Percentiles rank a stretch among this genome's conserved stretches.
These are phyloP conservation scores for Sisymbrium altissimum DNA, from an alignment of 345 rosid genomes.

Conservation along the genomic window DNA sequence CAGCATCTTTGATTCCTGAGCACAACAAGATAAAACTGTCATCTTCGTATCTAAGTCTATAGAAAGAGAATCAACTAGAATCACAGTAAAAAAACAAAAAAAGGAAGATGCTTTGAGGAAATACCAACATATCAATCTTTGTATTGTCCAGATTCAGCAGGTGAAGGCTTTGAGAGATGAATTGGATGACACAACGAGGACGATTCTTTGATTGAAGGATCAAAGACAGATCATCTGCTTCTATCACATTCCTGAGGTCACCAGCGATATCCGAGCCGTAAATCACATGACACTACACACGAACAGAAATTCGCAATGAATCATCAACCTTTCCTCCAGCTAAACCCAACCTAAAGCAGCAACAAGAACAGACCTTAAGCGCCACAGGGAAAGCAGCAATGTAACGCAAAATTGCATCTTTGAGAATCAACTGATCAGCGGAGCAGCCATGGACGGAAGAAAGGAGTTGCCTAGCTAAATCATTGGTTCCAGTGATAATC, in stretches of 20 bases:
- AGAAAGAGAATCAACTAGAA: not conserved
- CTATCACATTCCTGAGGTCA: constrained; percentile 64
- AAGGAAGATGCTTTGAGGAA: too few species aligned
- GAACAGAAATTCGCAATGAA: not conserved
- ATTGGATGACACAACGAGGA: constrained; percentile 73
- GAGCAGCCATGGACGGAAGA: constrained; percentile 42
- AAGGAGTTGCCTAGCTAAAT: constrained; percentile 65
- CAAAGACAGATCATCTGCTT: constrained; percentile 67
- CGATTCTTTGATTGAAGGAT: constrained; percentile 72
- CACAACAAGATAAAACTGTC: not conserved
- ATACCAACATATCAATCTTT: constrained; percentile 61
- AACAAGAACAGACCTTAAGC: constrained; percentile 57
- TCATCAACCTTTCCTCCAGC: not conserved
- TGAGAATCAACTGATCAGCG: constrained; percentile 40
- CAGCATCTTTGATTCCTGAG: constrained; percentile 69
- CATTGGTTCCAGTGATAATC: constrained; percentile 64
- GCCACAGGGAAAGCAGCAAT: constrained; percentile 84
- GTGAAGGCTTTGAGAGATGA: constrained; percentile 68
- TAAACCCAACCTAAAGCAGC: not conserved
- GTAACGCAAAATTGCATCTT: constrained; percentile 55
- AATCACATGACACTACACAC: constrained; percentile 78
- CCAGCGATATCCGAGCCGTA: constrained; percentile 63
- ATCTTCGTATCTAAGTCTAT: not conserved
- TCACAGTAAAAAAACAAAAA: too few species aligned
- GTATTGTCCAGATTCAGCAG: constrained; percentile 59